Evolutionary conservation across 2,329 filamentous ascomycete genomes (phyloP).

Genomic region (Phaeosphaeriaceae sp.): DNA sequence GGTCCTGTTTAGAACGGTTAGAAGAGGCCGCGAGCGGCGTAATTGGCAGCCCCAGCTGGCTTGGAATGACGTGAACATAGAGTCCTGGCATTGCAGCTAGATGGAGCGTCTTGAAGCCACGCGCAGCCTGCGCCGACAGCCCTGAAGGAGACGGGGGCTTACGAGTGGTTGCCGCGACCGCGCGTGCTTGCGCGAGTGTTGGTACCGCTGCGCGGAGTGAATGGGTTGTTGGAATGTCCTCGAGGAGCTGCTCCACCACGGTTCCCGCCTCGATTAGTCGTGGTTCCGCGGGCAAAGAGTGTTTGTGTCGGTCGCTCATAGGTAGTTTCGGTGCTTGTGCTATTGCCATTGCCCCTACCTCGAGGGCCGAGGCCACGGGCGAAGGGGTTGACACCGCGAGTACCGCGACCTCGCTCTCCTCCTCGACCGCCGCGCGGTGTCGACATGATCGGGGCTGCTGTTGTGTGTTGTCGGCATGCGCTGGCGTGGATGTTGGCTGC

Average conservation of each 20-base stretch:
- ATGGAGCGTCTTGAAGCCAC: constrained; percentile 14
- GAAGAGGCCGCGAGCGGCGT: constrained; percentile 32
- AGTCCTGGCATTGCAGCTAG: constrained; percentile 4
- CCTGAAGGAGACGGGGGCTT: constrained; percentile 14
- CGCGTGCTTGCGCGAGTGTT: constrained; percentile 13
- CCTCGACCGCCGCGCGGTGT: constrained; percentile 33
- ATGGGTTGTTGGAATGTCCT: background rate
- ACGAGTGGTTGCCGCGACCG: constrained; percentile 11
- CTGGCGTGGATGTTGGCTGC: constrained; percentile 7
- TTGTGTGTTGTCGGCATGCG: constrained; percentile 17
- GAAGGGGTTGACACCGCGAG: constrained; percentile 13
- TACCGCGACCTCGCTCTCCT: constrained; percentile 24
- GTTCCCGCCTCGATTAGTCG: background rate
- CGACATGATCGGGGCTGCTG: constrained; percentile 37
- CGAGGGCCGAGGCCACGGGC: constrained; percentile 19
- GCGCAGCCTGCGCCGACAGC: constrained; percentile 16
- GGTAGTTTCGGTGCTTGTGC: constrained; percentile 14
- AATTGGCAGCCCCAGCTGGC: constrained; percentile 12
- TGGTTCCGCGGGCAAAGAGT: constrained; percentile 12
- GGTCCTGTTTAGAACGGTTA: constrained; percentile 22
- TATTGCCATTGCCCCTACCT: constrained; percentile 20
- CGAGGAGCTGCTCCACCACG: constrained; percentile 4
- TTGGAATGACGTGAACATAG: constrained; percentile 1
- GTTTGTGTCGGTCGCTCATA: constrained; percentile 18
- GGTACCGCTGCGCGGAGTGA: constrained; percentile 6